These are phyloP conservation scores for Coniella lustricola DNA, from an alignment of 2,329 filamentous ascomycete species.

Conservation along the genomic window DNA sequence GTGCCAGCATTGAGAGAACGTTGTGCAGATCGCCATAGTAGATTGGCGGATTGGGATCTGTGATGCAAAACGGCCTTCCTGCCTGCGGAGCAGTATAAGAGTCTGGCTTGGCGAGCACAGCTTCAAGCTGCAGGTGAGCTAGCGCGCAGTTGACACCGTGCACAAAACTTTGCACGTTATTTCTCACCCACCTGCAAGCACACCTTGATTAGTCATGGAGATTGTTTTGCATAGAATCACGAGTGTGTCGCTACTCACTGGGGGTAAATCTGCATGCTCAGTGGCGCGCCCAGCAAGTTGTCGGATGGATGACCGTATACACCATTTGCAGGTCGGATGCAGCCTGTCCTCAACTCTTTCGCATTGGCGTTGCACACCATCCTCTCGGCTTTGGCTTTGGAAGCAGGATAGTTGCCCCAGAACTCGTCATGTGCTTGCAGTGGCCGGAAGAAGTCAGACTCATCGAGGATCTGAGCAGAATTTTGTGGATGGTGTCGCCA, in stretches of 20 bases:
- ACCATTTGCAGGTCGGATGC: slow-evolving; percentile 44
- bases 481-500: slow-evolving; percentile 31
- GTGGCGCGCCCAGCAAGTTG: slow-evolving; percentile 36
- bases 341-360: slow-evolving; percentile 38
- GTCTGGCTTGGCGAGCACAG: slow-evolving; percentile 25
- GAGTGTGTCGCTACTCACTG: slow-evolving; percentile 30
- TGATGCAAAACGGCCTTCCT: slow-evolving; percentile 34
- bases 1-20: slow-evolving; percentile 27
- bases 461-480: slow-evolving; percentile 35
- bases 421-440: slow-evolving; percentile 32
- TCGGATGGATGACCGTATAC: slow-evolving; percentile 46
- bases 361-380: slow-evolving; percentile 33
- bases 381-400: slow-evolving; percentile 39
- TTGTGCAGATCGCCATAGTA: slow-evolving; percentile 30
- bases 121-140: slow-evolving; percentile 35
- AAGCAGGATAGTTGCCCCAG: slow-evolving; percentile 38
- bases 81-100: slow-evolving; percentile 23
- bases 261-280: slow-evolving; percentile 30
- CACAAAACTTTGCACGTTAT: slow-evolving; percentile 34
- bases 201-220: too few species aligned
- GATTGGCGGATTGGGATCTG: slow-evolving; percentile 36
- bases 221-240: too few species aligned
- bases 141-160: slow-evolving; percentile 35
- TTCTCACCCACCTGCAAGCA: slow-evolving; percentile 28
- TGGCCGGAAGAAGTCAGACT: slow-evolving; percentile 31